Base-by-base conservation (phyloP, 1,139 yeast genomes). In the Sugiyamaella sp. region DNA sequence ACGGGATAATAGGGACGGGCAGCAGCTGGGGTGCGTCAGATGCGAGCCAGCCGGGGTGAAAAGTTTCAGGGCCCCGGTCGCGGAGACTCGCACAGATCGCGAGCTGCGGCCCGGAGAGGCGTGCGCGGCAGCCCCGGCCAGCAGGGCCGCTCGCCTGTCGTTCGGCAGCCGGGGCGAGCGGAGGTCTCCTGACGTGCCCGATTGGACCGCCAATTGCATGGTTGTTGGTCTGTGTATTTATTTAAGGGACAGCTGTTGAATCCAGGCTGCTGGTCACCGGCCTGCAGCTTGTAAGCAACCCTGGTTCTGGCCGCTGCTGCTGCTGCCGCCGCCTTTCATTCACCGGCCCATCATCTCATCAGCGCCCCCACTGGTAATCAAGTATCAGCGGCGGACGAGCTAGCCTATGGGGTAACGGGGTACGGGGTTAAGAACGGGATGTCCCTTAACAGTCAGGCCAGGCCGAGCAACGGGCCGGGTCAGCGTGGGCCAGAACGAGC, bases 331-430 rank as follows among this genome's bases (percentile, higher is more conserved):
- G 5, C 10, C 10, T 10, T 24, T 5, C 35, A 4, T 14, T 29
- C 35, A 14, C 35, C n/a, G 35, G 8, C 14, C 8, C 14, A 10
- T 14, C 35, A 29, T 29, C 35, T 29, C 35, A 29, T 29, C 35
- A 12, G 35, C 4, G n/a, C 35, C 35, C 35, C 35, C 35, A 29
- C 35, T 29, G 35, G n/a, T 29, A n/a, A n/a, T n/a, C n/a, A n/a
- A n/a, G n/a, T 29, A 29, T 4, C 35, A 25, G 29, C 9, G 29
- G 10, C 10, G 29, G 5, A 25, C 5, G 9, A 25, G 29, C 29
- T 10, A 25, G 9, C 10, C 29, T 24, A 6, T 24, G 29, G 29
- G 9, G 10, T 10, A 24, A 6, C 29, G 35, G 35, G 35, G 35
- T 29, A 29, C n/a, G 35, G 35, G 35, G 35, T n/a, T 29, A 29